phyloP scores from a whole-genome alignment of 768 basidiomycete species.

The Russula brevipes region DNA sequence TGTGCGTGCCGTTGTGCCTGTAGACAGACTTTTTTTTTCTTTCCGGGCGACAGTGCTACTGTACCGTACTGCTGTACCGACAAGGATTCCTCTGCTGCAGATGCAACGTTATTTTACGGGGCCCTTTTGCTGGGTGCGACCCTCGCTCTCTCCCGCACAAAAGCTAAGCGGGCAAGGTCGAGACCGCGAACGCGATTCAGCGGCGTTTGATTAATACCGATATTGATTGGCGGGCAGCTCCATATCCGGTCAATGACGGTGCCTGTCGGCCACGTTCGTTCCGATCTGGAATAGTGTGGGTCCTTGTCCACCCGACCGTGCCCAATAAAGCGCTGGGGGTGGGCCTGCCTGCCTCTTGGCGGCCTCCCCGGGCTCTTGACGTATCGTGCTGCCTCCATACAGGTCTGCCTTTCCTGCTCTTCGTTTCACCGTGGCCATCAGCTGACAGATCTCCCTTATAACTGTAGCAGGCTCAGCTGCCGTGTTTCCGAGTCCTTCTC shows the following conservation, averaged over 20 bases:
- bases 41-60: background rate
- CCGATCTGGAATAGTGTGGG: too few species aligned
- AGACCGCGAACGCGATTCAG: too few species aligned
- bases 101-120: too few species aligned
- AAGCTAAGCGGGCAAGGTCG: too few species aligned
- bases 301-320: too few species aligned
- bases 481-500: background rate
- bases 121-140: too few species aligned
- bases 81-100: too few species aligned
- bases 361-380: background rate
- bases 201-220: too few species aligned
- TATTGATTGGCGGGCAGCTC: too few species aligned
- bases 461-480: background rate
- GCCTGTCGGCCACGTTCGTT: background rate
- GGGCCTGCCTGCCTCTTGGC: background rate
- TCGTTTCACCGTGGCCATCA: background rate
- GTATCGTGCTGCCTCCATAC: background rate
- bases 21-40: constrained; percentile 8
- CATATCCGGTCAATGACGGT: background rate
- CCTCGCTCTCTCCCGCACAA: too few species aligned
- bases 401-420: background rate
- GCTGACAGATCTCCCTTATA: background rate
- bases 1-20: too few species aligned
- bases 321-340: background rate
- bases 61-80: too few species aligned